Base-by-base conservation (phyloP, 352 stramenopile species). In the Globisporangium spiculum region DNA sequence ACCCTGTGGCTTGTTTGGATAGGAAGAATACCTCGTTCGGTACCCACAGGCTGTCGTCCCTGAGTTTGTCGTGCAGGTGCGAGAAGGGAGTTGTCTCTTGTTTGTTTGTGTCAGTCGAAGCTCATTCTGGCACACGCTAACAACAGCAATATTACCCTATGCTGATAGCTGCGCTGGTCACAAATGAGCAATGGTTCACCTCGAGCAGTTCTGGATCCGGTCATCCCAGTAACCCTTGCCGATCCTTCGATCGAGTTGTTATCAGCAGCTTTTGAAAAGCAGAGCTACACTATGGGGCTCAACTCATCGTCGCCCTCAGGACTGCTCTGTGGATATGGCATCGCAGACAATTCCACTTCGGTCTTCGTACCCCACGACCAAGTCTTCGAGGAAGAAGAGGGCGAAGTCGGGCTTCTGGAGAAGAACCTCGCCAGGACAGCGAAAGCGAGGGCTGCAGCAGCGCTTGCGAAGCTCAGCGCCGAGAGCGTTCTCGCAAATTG, bases 11-110 rank as follows among this genome's bases (percentile, higher is more conserved):
- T 30, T 18, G 38, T 18, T 16, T 38, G 18, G n/a, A 6, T 41
- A 89, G 71, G 84, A 96, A 30, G 86, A 93, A 62, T 94, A 93
- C 61, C 63, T 89, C n/a, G 69, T 91, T 27, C 75, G 84, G 8
- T 78, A 89, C 34, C 65, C 79, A 1, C 62, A 91, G 27, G 74
- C 88, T 0, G 79, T 92, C 0, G 78, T 96, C 2, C 88, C 88
- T 8, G 86, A 94, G 67, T 94, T 94, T 63, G 60, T 94, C 10
- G 72, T 93, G 1, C 77, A 90, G 63, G 76, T 36, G 32, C 32
- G 32, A 36, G 4, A 10, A 10, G 32, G 6, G 6, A 36, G 3
- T 32, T 32, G 27, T 32, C 27, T 36, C 32, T 36, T 36, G 32
- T 32, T n/a, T 48, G 3, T 48, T 16, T 46, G 38, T 48, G 5